Base-by-base conservation (phyloP, 305 asterid species). In the Fraxinus sp. region DNA sequence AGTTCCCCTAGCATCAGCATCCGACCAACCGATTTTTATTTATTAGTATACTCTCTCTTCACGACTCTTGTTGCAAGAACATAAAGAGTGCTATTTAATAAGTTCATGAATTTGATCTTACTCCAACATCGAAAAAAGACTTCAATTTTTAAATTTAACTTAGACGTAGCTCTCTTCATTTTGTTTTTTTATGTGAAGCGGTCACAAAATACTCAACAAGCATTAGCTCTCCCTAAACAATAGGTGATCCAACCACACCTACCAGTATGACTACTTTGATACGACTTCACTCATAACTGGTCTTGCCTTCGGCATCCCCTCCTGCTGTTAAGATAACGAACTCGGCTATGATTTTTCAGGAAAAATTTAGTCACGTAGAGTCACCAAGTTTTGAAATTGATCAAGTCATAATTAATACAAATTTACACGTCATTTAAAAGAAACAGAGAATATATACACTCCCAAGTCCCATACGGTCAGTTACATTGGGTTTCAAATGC, bases 1-100 rank as follows among this genome's bases (percentile, higher is more conserved):
- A 16, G 75, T 74, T 59, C 8, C 46, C 30, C 35, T 77, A 6
- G 11, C 32, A 1, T 78, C 82, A 84, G 86, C 81, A 84, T 85
- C 81, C 10, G 7, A 71, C 82, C 59, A 10, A 75, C 46, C 20
- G 5, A 6, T 24, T 10, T 4, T 30, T 79, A 37, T 7, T 1
- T 37, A 39, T 2, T 37, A 39, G 46, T 39, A 39, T 39, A 39
- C n/a, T 11, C 5, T 41, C 26, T n/a, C 20, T 55, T 55, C 24
- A 16, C 6, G 4, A 11, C n/a, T 2, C 55, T 10, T 11, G 55
- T 43, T 43, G 55, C 55, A 11, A 3, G 16, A 0, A 46, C n/a
- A 5, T 3, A 11, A 11, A 11, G 55, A 46, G 11, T 11, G 16
- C 55, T 1, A 9, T 10, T 41, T 41, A 39, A 7, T 39, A 39